Evolutionary conservation across 768 basidiomycete genomes (phyloP), one percentile per base, ranked within the genome.

Genomic region (Phanerochaete carnosa): DNA sequence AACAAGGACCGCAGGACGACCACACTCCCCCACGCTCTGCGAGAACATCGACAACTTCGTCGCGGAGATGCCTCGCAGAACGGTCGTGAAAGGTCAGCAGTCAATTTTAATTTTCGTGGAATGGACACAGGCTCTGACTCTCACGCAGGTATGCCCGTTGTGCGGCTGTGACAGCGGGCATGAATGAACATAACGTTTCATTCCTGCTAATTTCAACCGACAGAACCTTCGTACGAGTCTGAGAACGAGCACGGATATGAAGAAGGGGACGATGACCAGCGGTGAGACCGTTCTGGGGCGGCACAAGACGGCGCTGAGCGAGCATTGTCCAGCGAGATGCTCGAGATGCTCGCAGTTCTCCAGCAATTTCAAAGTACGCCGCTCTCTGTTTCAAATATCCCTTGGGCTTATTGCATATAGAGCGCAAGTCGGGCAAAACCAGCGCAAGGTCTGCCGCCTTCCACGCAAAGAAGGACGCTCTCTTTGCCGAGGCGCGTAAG

Each of bases 361-460:
- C 59, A 70, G 53, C 65, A 72, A 46, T 61, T 69, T 23, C 69
- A 70, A 45, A 70, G 70, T 72, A 28, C 28, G 68, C 26, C 7
- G 6, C 43, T 5, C 47, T 23, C 28, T 6, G 47, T 12, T 26
- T 32, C 30, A 33, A 19, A 11, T 32, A 19, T 19, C 11, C 32
- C 30, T 3, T 19, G 1, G 19, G 32, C 51, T 33, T 4, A 52
- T 4, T 26, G 9, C 23, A 13, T 55, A 9, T 39, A 72, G 70
- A 71, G 53, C 65, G 66, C 43, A 73, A 69, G 52, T 61, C 69
- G 2, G 54, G 59, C 29, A 70, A 69, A 50, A 58, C 56, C 1
- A 62, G 66, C 0, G 59, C 63, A 15, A 63, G 64, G 3, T 65
- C 68, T 0, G 58, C 57, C 9, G 66, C 66, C 7, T 70, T 70